Evolutionary conservation across 139 green algal species (phyloP).

Genomic region (Pleodorina starrii): DNA sequence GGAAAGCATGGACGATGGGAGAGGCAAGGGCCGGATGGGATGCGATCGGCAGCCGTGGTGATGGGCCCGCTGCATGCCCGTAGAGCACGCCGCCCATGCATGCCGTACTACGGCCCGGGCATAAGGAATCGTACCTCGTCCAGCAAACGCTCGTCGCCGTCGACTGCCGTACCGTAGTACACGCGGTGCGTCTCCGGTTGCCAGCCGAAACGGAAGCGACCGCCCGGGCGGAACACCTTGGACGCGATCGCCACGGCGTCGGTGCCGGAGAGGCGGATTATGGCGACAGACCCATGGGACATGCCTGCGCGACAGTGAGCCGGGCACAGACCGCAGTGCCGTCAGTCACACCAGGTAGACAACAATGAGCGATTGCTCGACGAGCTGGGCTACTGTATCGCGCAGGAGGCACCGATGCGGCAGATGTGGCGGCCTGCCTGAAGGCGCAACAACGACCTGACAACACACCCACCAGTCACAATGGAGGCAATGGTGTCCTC

Average conservation of each 20-base stretch:
- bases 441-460: too few relatives aligned
- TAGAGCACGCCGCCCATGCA: too few relatives aligned
- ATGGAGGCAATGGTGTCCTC: slow-evolving; percentile 85
- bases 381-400: too few relatives aligned
- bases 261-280: slow-evolving; percentile 89
- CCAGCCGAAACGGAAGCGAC: slow-evolving; percentile 62
- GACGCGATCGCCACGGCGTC: slow-evolving; percentile 68
- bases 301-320: slow-evolving; percentile 37
- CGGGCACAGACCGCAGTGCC: too few relatives aligned
- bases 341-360: too few relatives aligned
- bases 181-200: slow-evolving; percentile 80
- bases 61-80: too few relatives aligned
- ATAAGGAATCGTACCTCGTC: slow-evolving; percentile 21
- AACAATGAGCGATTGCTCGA: too few relatives aligned
- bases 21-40: too few relatives aligned
- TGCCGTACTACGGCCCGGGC: background rate
- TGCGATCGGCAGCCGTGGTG: too few relatives aligned
- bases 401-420: too few relatives aligned
- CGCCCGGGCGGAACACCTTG: slow-evolving; percentile 71
- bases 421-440: too few relatives aligned
- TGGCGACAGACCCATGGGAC: slow-evolving; percentile 83
- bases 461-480: slow-evolving; percentile 72
- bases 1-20: too few relatives aligned
- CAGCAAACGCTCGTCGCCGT: slow-evolving; percentile 2
- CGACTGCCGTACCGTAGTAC: slow-evolving; percentile 86